Evolutionary conservation across 306 rosid species (phyloP).

Genomic region (Trichosanthes cucumerina): DNA sequence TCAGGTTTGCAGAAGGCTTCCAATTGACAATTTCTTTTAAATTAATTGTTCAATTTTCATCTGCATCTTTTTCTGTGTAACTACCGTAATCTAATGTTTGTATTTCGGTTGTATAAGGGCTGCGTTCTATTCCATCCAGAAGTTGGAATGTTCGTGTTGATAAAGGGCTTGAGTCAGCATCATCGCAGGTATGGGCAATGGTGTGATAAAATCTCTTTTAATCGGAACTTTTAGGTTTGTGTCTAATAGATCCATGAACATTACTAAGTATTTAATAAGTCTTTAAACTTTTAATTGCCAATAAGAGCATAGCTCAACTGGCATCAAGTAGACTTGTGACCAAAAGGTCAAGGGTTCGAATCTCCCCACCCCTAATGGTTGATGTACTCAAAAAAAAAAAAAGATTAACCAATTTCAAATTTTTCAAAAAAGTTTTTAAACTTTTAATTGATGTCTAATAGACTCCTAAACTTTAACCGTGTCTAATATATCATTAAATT

Average conservation of each 20-base stretch:
- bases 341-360: no score
- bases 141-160: slow-evolving; percentile 28
- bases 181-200: slow-evolving; percentile 42
- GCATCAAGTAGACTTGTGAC: no score
- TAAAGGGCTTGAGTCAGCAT: slow-evolving; percentile 15
- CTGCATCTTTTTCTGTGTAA: slow-evolving; percentile 5
- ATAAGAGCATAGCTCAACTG: no score
- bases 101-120: slow-evolving; percentile 29
- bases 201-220: slow-evolving; percentile 6
- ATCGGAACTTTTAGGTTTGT: background rate
- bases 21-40: slow-evolving; percentile 1
- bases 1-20: slow-evolving; percentile 45
- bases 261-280: background rate
- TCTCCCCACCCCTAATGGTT: no score
- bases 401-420: no score
- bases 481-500: background rate
- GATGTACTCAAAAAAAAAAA: no score
- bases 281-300: background rate
- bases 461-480: background rate
- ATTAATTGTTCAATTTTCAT: background rate
- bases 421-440: no score
- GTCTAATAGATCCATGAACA: background rate
- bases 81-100: background rate
- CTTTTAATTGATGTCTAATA: background rate
- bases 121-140: slow-evolving; percentile 28